Conservation (phyloP, 306 rosid genomes). For the Oxytropis ochrocephala region DNA sequence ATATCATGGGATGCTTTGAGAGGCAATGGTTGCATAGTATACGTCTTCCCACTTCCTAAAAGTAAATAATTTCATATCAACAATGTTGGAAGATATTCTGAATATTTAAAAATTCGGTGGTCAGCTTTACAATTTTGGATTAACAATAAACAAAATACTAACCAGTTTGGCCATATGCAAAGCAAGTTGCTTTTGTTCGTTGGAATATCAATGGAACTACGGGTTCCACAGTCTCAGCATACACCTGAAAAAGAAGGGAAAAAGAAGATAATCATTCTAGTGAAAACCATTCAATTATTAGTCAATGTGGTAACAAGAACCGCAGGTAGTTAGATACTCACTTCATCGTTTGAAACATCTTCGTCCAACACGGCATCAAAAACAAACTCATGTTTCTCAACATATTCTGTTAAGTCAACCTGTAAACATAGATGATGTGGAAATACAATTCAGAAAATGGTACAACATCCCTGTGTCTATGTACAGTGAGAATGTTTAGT, state of each 20-base stretch:
- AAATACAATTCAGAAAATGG: constrained; percentile 9
- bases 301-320: constrained; percentile 6
- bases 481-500: not conserved
- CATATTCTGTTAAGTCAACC: constrained; percentile 82
- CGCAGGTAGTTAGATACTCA: constrained; percentile 28
- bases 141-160: constrained; percentile 18
- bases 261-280: not conserved
- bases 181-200: constrained; percentile 80
- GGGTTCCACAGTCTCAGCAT: constrained; percentile 75
- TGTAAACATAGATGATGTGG: constrained; percentile 29
- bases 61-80: constrained; percentile 10
- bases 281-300: constrained; percentile 17
- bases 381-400: constrained; percentile 65
- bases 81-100: not conserved
- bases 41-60: constrained; percentile 81
- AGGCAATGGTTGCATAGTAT: constrained; percentile 87
- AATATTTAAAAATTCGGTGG: not conserved
- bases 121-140: constrained; percentile 11
- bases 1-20: constrained; percentile 76
- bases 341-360: constrained; percentile 73
- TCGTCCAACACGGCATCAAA: constrained; percentile 76
- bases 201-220: constrained; percentile 74
- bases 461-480: not conserved
- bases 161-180: constrained; percentile 94
- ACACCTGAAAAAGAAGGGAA: constrained; percentile 46